A percentile compares a stretch with the other conserved stretches of the same genome.
Conservation (phyloP, 2,329 filamentous ascomycete genomes). For the Pseudogymnoascus sp. region DNA sequence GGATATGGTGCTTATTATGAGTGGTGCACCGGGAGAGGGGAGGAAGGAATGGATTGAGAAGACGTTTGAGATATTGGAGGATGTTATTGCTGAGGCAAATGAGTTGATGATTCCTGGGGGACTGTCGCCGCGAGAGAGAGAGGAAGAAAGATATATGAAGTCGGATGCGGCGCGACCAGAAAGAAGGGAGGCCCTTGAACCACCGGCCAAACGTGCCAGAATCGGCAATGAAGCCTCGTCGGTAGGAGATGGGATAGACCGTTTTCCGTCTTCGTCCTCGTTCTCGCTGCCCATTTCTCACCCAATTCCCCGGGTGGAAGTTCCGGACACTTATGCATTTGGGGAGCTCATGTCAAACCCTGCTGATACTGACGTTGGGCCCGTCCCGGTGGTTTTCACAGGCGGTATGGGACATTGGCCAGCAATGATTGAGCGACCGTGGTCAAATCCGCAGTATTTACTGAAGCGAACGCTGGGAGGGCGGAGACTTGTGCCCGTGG, state of each 20-base stretch:
- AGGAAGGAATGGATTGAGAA: constrained; percentile 36
- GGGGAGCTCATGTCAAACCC: constrained; percentile 49
- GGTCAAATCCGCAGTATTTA: constrained; percentile 69
- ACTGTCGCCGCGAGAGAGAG: too few relatives aligned
- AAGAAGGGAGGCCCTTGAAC: background rate
- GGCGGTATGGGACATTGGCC: constrained; percentile 65
- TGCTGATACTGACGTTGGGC: constrained; percentile 30
- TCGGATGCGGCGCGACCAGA: background rate
- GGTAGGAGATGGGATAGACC: background rate
- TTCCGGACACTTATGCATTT: constrained; percentile 51
- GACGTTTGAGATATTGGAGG: constrained; percentile 60
- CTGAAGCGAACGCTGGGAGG: constrained; percentile 67
- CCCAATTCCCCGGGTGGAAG: constrained; percentile 35
- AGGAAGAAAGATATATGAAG: background rate
- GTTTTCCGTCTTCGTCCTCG: constrained; percentile 17
- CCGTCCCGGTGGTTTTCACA: constrained; percentile 61
- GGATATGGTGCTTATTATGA: constrained; percentile 29
- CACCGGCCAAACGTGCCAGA: constrained; percentile 19
- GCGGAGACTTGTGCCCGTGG: constrained; percentile 72
- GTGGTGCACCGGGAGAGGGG: constrained; percentile 14
- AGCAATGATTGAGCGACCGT: constrained; percentile 58
- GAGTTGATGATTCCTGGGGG: background rate
- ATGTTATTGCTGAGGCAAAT: background rate
- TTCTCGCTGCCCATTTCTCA: constrained; percentile 36
- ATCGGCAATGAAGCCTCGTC: background rate